Percentiles rank a stretch among this genome's conserved stretches.
Conservation (phyloP, 2,329 filamentous ascomycete species). For the Pestalotiopsis sp. region DNA sequence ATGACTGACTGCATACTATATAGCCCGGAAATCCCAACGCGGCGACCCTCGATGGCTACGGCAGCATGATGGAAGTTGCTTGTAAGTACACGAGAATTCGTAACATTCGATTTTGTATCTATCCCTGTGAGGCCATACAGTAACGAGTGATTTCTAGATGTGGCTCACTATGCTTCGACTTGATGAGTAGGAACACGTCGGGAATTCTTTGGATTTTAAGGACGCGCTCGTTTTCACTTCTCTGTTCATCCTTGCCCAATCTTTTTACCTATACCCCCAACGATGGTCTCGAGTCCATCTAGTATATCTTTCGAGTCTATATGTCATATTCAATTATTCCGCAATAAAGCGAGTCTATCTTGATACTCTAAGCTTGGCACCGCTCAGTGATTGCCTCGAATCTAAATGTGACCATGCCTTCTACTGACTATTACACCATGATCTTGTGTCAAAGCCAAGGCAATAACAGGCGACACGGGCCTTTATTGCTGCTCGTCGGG, state of each 20-base stretch:
- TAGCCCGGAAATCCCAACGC: constrained; percentile 48
- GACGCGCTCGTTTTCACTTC: not conserved
- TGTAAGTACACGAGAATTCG: not conserved
- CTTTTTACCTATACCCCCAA: not conserved
- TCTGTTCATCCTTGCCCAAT: not conserved
- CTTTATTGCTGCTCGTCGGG: constrained; percentile 23
- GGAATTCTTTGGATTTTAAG: not conserved
- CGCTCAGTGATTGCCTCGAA: not conserved
- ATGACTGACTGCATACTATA: not conserved
- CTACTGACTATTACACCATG: not conserved
- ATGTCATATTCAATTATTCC: constrained; percentile 30
- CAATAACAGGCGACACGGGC: not conserved
- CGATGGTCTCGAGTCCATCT: not conserved
- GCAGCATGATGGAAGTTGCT: constrained; percentile 50
- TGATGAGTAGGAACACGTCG: not conserved
- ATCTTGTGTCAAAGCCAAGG: not conserved
- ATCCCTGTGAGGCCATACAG: not conserved
- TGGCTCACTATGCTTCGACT: not conserved
- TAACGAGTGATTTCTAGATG: not conserved
- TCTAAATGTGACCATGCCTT: not conserved
- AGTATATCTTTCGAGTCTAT: not conserved
- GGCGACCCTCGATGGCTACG: constrained; percentile 44
- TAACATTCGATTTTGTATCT: not conserved
- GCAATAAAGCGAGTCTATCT: constrained; percentile 16
- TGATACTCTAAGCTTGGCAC: not conserved